These are phyloP conservation scores for Diplodia intermedia DNA, from an alignment of 2,329 filamentous ascomycete genomes.

Conservation along the genomic window DNA sequence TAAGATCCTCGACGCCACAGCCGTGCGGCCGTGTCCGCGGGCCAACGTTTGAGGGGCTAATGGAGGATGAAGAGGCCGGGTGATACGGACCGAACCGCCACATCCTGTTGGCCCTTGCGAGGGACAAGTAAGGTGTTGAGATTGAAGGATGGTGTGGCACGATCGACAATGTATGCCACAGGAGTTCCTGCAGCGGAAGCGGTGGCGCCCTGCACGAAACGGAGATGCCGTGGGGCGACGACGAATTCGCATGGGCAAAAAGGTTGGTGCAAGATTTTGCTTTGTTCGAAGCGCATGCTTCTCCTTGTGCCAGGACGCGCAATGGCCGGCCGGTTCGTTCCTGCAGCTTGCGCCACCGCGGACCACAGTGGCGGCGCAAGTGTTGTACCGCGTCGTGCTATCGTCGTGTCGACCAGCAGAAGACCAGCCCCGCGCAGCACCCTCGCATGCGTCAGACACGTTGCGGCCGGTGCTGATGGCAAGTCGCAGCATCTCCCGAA, in stretches of 20 bases:
- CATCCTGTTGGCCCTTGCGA: slow-evolving; percentile 9
- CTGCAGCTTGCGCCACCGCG: slow-evolving; percentile 23
- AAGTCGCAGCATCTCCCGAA: slow-evolving; percentile 19
- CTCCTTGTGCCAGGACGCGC: slow-evolving; percentile 16
- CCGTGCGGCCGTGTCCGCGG: slow-evolving; percentile 25
- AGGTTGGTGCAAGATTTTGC: slow-evolving; percentile 16
- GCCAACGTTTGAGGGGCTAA: slow-evolving; percentile 18
- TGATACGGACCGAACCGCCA: slow-evolving; percentile 27
- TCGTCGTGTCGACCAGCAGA: slow-evolving; percentile 16
- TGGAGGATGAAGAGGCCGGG: slow-evolving; percentile 20
- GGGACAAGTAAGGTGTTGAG: slow-evolving; percentile 1
- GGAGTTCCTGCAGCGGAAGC: slow-evolving; percentile 4
- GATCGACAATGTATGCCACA: slow-evolving; percentile 16
- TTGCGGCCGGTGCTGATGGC: background rate
- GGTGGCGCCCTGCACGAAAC: slow-evolving; percentile 17
- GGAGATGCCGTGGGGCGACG: slow-evolving; percentile 18
- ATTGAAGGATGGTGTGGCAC: background rate
- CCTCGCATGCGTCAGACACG: slow-evolving; percentile 10
- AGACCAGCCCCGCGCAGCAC: slow-evolving; percentile 9
- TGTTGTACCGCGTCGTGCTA: slow-evolving; percentile 26
- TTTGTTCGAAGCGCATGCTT: slow-evolving; percentile 30
- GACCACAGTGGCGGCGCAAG: slow-evolving; percentile 18
- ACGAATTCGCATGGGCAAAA: slow-evolving; percentile 15
- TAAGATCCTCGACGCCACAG: slow-evolving; percentile 29
- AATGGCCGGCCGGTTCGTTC: slow-evolving; percentile 26